These are phyloP conservation scores for Spizellomyces punctatus DNA, from an alignment of 192 early-diverging fungal species.

Conservation along the genomic window DNA sequence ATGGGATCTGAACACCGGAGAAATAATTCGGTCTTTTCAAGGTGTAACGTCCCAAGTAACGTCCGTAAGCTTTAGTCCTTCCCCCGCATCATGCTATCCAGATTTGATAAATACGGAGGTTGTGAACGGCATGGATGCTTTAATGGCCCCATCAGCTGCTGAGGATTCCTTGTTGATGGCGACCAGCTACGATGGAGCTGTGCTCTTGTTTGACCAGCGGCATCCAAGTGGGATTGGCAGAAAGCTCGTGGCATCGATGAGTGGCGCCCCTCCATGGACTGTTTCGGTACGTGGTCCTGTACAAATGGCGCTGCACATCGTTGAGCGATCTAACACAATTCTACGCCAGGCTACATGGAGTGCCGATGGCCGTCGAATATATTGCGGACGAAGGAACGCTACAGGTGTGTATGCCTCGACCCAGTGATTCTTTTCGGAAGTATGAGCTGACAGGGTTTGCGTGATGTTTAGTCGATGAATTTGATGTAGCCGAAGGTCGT, in stretches of 20 bases:
- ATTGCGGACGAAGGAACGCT: conserved; percentile 85
- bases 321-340: not conserved
- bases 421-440: not conserved
- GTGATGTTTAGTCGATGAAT: conserved; percentile 77
- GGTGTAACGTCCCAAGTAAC: conserved; percentile 86
- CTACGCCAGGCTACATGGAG: conserved; percentile 74
- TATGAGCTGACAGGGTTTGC: conserved; percentile 2
- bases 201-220: conserved; percentile 41
- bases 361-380: conserved; percentile 77
- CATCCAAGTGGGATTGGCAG: conserved; percentile 28
- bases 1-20: conserved; percentile 86
- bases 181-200: conserved; percentile 47
- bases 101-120: conserved; percentile 3
- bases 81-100: conserved; percentile 16
- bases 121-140: not conserved
- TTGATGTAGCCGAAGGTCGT: conserved; percentile 68
- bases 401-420: conserved; percentile 49
- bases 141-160: conserved; percentile 4
- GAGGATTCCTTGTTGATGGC: conserved; percentile 32
- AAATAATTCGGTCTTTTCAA: conserved; percentile 64
- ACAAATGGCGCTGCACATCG: not conserved
- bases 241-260: conserved; percentile 23
- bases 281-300: conserved; percentile 10
- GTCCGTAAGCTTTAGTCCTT: conserved; percentile 70
- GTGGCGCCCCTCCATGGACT: conserved; percentile 18